Evolutionary conservation across 345 rosid genomes (phyloP).

Genomic region (Eucalyptus rudis): DNA sequence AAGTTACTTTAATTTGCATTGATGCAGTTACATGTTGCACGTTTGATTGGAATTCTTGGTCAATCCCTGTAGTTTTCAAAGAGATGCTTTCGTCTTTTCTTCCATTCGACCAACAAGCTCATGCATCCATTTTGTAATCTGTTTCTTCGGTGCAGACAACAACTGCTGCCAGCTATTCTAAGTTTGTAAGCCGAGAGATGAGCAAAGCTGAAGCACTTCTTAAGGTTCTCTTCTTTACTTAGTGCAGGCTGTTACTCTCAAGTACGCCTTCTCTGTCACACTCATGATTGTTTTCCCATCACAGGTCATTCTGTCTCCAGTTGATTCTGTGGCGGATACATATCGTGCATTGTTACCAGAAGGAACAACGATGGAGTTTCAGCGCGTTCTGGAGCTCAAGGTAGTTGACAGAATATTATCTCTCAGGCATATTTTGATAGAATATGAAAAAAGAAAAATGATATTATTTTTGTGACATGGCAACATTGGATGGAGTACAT

Average conservation of each 20-base stretch:
- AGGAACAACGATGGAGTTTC: slow-evolving; percentile 98
- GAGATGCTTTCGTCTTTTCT: neutral
- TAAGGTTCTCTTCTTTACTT: slow-evolving; percentile 32
- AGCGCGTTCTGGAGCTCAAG: slow-evolving; percentile 96
- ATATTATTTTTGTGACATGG: neutral
- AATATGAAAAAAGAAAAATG: neutral
- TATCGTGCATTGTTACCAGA: slow-evolving; percentile 93
- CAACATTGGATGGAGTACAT: neutral
- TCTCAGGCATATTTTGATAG: neutral
- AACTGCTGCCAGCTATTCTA: slow-evolving; percentile 77
- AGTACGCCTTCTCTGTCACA: neutral
- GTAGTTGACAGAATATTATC: slow-evolving; percentile 2
- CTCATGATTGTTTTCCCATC: neutral
- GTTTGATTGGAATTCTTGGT: neutral
- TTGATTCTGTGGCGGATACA: slow-evolving; percentile 95
- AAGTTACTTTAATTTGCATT: neutral
- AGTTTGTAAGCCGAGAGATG: slow-evolving; percentile 98
- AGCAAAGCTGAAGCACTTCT: slow-evolving; percentile 99
- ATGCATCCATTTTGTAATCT: neutral
- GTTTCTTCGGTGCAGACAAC: slow-evolving; percentile 42
- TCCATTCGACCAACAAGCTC: neutral
- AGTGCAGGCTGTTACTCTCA: neutral
- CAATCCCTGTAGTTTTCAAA: neutral
- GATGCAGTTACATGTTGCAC: neutral
- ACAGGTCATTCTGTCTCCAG: slow-evolving; percentile 89